phyloP scores from a whole-genome alignment of 2,329 filamentous ascomycete species.

The Phyllosticta citribraziliensis region DNA sequence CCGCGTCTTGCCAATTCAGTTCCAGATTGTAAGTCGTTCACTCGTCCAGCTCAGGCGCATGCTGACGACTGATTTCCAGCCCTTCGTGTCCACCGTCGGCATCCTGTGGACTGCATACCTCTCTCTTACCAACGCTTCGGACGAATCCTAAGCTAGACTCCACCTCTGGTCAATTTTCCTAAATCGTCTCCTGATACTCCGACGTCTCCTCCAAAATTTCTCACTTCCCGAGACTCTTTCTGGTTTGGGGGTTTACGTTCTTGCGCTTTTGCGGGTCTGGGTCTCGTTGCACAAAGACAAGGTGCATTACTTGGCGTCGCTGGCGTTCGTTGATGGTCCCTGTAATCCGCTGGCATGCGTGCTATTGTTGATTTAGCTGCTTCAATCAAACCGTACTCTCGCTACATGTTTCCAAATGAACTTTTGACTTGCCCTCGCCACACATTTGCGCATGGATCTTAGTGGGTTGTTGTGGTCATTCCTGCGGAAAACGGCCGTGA shows the following conservation, averaged over 20 bases:
- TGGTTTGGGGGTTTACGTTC: neutral
- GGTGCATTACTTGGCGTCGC: slow-evolving; percentile 7
- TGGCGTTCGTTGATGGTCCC: neutral
- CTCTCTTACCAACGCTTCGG: slow-evolving; percentile 78
- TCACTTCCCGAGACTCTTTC: neutral
- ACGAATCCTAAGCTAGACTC: slow-evolving; percentile 41
- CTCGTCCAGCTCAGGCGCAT: slow-evolving; percentile 13
- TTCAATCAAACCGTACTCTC: neutral
- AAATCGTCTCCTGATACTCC: neutral
- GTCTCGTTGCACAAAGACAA: neutral
- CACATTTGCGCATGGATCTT: neutral
- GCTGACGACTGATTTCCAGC: slow-evolving; percentile 42
- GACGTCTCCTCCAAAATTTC: neutral
- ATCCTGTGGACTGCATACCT: slow-evolving; percentile 98
- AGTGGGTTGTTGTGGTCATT: neutral
- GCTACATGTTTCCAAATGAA: neutral
- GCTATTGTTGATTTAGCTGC: neutral
- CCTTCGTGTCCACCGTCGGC: slow-evolving; percentile 89
- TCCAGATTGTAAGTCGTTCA: slow-evolving; percentile 64
- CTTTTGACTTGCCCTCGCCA: neutral
- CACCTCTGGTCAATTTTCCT: neutral
- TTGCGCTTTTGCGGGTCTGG: neutral
- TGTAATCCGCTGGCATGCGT: neutral
- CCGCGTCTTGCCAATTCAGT: slow-evolving; percentile 85
- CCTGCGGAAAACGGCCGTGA: neutral